These are phyloP conservation scores for Penicillium sp. DNA, from an alignment of 2,329 filamentous ascomycete species.

Conservation along the genomic window DNA sequence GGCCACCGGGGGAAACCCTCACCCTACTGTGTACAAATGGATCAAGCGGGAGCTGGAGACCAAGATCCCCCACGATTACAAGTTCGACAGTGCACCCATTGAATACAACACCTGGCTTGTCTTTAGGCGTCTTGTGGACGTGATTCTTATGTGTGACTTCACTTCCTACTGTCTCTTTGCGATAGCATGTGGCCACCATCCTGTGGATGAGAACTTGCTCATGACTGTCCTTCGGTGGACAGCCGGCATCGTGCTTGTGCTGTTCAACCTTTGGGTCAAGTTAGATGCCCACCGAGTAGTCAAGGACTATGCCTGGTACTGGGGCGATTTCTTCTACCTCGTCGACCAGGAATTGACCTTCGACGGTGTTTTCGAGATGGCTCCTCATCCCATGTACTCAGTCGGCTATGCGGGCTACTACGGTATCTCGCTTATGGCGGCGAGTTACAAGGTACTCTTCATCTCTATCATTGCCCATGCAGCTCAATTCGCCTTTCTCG, in stretches of 20 bases:
- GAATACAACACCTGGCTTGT: slow-evolving; percentile 99
- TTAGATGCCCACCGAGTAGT: slow-evolving; percentile 96
- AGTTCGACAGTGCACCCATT: slow-evolving; percentile 87
- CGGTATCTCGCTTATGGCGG: slow-evolving; percentile 96
- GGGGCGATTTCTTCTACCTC: slow-evolving; percentile 99
- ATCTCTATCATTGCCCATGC: slow-evolving; percentile 95
- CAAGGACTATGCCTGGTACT: slow-evolving; percentile 99
- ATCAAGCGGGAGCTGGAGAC: slow-evolving; percentile 90
- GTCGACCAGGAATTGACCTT: slow-evolving; percentile 98
- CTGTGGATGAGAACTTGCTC: slow-evolving; percentile 69
- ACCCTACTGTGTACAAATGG: slow-evolving; percentile 79
- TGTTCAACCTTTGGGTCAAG: slow-evolving; percentile 99
- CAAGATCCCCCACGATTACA: slow-evolving; percentile 92
- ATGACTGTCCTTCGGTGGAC: slow-evolving; percentile 78
- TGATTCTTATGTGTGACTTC: slow-evolving; percentile 99
- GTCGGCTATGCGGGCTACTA: slow-evolving; percentile 98
- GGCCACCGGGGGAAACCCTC: slow-evolving; percentile 76
- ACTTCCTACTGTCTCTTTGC: slow-evolving; percentile 96
- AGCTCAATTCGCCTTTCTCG: slow-evolving; percentile 90
- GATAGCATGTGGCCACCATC: slow-evolving; percentile 79
- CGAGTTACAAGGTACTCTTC: slow-evolving; percentile 95
- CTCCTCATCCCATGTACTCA: slow-evolving; percentile 98
- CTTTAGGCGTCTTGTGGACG: slow-evolving; percentile 91
- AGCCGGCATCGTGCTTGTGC: slow-evolving; percentile 75
- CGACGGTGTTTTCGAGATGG: slow-evolving; percentile 98